These are phyloP conservation scores for Spizellomyces punctatus DNA, from an alignment of 192 early-diverging fungal species.

Conservation along the genomic window DNA sequence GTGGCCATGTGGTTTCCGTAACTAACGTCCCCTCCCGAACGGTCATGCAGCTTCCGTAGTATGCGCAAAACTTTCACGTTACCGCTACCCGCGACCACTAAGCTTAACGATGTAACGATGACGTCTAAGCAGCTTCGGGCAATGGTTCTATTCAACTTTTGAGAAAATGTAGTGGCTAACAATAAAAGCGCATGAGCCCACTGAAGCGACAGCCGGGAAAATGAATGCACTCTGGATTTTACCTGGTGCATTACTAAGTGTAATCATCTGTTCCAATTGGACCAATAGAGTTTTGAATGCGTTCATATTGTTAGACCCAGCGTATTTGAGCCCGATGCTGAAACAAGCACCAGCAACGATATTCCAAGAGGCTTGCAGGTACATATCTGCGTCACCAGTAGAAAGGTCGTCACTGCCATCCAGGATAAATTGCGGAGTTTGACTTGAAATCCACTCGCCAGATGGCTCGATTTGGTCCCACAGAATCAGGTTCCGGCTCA, in stretches of 20 bases:
- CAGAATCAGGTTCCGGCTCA: constrained; percentile 75
- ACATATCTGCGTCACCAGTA: constrained; percentile 35
- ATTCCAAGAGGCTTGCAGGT: constrained; percentile 64
- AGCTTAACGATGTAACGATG: constrained; percentile 56
- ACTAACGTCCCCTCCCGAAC: constrained; percentile 46
- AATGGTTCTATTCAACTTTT: constrained; percentile 65
- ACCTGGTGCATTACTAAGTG: too few relatives aligned
- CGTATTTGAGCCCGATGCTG: constrained; percentile 68
- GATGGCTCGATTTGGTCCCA: constrained; percentile 69
- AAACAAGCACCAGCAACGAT: constrained; percentile 72
- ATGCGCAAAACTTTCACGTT: constrained; percentile 62
- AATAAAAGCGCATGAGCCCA: not conserved
- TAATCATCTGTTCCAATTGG: too few relatives aligned
- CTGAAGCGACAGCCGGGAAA: too few relatives aligned
- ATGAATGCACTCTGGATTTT: too few relatives aligned
- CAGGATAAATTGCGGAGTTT: not conserved
- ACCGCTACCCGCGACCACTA: constrained; percentile 85
- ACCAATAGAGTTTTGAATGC: constrained; percentile 38
- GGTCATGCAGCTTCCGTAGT: constrained; percentile 58
- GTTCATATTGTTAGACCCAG: constrained; percentile 49
- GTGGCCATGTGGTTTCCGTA: constrained; percentile 76
- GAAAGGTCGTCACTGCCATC: constrained; percentile 3
- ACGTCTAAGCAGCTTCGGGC: constrained; percentile 73
- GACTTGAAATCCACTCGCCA: constrained; percentile 60
- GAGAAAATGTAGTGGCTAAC: constrained; percentile 55